Percentiles rank a stretch among this genome's conserved stretches.
Evolutionary conservation across 1,139 yeast genomes (phyloP).

Genomic region (Arxiozyma bovina): DNA sequence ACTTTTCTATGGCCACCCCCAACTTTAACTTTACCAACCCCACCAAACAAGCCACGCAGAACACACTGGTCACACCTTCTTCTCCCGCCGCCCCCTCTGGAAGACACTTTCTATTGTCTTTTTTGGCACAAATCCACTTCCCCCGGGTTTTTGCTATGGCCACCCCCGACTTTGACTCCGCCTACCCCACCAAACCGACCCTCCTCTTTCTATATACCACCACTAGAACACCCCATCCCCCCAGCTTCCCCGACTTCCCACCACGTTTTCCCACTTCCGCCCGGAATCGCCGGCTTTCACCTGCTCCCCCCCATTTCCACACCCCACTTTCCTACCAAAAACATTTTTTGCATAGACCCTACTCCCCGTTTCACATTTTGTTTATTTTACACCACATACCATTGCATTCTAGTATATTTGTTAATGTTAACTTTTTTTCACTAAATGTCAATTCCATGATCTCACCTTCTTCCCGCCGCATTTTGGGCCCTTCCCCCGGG

Average conservation of each 20-base stretch:
- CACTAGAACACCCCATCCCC: not conserved
- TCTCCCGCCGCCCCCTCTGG: not conserved
- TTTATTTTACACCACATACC: not conserved
- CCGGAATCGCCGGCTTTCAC: not conserved
- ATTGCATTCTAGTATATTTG: not conserved
- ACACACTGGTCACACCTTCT: not conserved
- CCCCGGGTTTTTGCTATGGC: not conserved
- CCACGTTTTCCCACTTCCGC: not conserved
- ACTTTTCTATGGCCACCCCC: not conserved
- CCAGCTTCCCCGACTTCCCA: not conserved
- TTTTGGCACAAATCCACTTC: not conserved
- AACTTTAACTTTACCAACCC: not conserved
- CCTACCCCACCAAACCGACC: not conserved
- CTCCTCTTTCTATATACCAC: not conserved
- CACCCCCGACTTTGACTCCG: not conserved
- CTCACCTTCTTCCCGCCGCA: not conserved
- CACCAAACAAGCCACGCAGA: not conserved
- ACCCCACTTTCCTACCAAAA: not conserved
- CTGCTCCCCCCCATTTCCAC: not conserved
- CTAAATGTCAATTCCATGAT: not conserved
- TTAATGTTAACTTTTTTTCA: not conserved
- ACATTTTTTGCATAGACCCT: not conserved
- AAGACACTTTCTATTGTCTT: not conserved
- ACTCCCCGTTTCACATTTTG: not conserved
- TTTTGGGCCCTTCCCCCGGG: not conserved